Base-by-base conservation (phyloP, 2,329 filamentous ascomycete species). In the Elsinoe fawcettii region DNA sequence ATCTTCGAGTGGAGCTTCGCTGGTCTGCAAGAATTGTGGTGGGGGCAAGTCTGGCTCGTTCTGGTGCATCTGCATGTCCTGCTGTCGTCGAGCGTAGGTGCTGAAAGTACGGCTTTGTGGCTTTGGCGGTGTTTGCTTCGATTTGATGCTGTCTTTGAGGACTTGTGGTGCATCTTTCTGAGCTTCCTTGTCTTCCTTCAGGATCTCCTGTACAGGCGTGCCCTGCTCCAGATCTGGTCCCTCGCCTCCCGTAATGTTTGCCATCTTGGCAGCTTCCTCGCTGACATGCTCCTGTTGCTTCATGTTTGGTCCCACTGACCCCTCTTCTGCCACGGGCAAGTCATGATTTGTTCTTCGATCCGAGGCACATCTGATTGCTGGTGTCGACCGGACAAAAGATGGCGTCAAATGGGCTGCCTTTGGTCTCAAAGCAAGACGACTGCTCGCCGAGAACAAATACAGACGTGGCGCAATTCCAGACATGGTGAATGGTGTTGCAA, bases 151-250 rank as follows among this genome's bases (percentile, higher is more conserved):
- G 61, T 86, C 78, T 65, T 85, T 80, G 71, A 88, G 77, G 22
- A 88, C 79, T 68, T 87, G 79, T 8, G 85, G 84, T 8, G 84
- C 80, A 51, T 85, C 80, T 60, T 85, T 78, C 63, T 77, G 73
- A 30, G 78, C 77, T 58, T 83, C 77, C 66, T 81, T 77, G 65
- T 87, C 84, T 51, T 81, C 79, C 66, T 80, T 74, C 36, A 88
- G 74, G 58, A 87, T 84, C 72, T 87, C 84, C 67, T 83, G 77
- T 61, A 87, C 77, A 6, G 83, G 83, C 51, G 84, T 84, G 14
- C 84, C 84, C 66, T 86, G 82, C 51, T 80, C 77, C 34, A 86
- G 65, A 65, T 87, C 84, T 18, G 84, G 85, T 23, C 79, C 76
- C 57, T 77, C 70, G 56, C 76, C 72, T 56, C 82, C 80, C 65